These are phyloP conservation scores for Chaetomiaceae sp. DNA, from an alignment of 2,329 filamentous ascomycete species.

Conservation along the genomic window DNA sequence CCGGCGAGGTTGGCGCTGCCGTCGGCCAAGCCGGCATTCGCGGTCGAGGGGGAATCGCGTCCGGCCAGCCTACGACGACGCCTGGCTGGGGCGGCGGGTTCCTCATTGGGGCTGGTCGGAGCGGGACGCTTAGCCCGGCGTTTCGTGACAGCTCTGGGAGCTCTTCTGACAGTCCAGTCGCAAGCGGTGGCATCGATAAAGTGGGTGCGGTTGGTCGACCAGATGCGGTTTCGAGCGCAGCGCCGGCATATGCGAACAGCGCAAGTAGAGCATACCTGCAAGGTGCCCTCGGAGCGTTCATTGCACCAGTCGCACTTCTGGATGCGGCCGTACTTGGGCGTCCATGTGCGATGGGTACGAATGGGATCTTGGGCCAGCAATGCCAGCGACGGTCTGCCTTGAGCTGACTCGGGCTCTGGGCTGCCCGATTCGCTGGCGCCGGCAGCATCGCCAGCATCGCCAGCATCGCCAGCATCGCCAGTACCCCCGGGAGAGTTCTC, in stretches of 20 bases:
- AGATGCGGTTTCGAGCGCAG: slow-evolving; percentile 12
- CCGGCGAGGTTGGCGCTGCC: not conserved
- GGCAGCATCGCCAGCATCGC: too few relatives aligned
- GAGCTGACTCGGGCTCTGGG: not conserved
- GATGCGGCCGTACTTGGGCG: slow-evolving; percentile 14
- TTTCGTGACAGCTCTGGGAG: not conserved
- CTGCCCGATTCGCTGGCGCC: not conserved
- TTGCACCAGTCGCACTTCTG: slow-evolving; percentile 26
- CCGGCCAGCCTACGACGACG: not conserved
- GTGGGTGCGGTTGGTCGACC: slow-evolving; percentile 13
- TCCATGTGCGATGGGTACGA: slow-evolving; percentile 19
- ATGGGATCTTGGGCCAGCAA: not conserved
- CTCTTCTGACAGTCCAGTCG: slow-evolving; percentile 16
- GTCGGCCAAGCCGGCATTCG: not conserved
- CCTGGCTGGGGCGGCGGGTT: not conserved
- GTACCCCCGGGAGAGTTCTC: not conserved
- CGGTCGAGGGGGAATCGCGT: not conserved
- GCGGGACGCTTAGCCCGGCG: not conserved
- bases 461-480: not conserved
- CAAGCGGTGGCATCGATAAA: slow-evolving; percentile 17
- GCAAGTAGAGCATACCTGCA: slow-evolving; percentile 18
- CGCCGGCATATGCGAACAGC: slow-evolving; percentile 16
- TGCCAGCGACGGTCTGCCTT: not conserved
- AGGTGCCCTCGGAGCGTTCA: slow-evolving; percentile 13
- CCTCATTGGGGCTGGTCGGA: not conserved